A percentile compares a stretch with the other conserved stretches of the same genome.
Conservation (phyloP, 2,329 filamentous ascomycete species). For the Myotisia sp. region DNA sequence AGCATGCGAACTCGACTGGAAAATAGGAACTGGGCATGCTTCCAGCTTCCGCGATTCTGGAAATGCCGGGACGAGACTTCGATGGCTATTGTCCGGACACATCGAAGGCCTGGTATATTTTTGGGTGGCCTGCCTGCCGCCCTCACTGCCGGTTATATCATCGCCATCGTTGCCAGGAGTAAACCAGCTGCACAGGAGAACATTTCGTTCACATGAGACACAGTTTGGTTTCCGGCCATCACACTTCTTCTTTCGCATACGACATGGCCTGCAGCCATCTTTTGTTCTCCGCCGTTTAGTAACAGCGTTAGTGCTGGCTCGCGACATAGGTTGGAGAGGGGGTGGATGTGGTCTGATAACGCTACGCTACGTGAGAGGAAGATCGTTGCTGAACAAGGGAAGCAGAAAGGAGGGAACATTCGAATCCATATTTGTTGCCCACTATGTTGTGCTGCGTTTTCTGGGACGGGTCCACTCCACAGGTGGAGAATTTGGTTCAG, state of each 20-base stretch:
- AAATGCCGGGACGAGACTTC: not conserved
- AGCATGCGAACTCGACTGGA: slow-evolving; percentile 3
- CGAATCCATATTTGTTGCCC: too few relatives aligned
- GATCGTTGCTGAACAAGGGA: not conserved
- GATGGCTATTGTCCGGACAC: not conserved
- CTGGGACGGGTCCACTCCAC: too few relatives aligned
- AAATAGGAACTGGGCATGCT: not conserved
- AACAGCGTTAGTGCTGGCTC: not conserved
- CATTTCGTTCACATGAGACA: slow-evolving; percentile 8
- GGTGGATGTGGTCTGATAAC: too few relatives aligned
- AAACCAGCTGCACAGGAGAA: slow-evolving; percentile 9
- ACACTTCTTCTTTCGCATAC: slow-evolving; percentile 9
- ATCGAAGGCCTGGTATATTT: not conserved
- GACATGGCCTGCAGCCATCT: slow-evolving; percentile 8
- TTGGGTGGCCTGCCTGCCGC: not conserved
- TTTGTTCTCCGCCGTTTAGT: slow-evolving; percentile 7
- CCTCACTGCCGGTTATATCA: not conserved
- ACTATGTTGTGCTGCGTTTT: too few relatives aligned
- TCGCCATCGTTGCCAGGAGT: too few relatives aligned
- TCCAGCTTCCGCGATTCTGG: slow-evolving; percentile 1
- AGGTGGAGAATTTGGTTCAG: too few relatives aligned
- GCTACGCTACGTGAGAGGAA: too few relatives aligned
- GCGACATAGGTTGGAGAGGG: not conserved
- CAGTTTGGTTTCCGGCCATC: slow-evolving; percentile 8
- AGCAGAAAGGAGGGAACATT: too few relatives aligned